Conservation (phyloP, 306 rosid genomes). For the Sindora glabra region DNA sequence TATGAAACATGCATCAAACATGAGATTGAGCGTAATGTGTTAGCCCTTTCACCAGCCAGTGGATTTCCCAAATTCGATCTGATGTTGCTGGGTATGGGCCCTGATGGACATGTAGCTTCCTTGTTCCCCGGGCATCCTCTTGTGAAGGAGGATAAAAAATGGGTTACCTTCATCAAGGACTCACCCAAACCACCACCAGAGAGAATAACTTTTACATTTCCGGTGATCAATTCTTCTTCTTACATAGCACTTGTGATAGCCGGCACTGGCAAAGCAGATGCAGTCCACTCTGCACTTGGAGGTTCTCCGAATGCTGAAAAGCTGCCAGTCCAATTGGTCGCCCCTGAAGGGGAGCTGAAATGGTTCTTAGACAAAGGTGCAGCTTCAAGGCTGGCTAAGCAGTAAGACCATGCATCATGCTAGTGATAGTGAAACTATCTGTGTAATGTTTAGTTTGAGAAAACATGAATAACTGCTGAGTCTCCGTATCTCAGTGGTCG, state of each 20-base stretch:
- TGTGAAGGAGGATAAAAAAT: conserved; percentile 39
- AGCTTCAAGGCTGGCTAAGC: conserved; percentile 53
- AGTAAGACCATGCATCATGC: too few species aligned
- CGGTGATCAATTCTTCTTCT: conserved; percentile 61
- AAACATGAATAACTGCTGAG: too few species aligned
- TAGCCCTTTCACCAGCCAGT: conserved; percentile 29
- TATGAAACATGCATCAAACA: conserved; percentile 53
- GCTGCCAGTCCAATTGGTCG: conserved; percentile 54
- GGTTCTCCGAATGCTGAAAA: conserved; percentile 10
- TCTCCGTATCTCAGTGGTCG: too few species aligned
- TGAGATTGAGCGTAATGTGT: conserved; percentile 37
- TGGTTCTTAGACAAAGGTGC: conserved; percentile 84
- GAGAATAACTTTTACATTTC: conserved; percentile 67
- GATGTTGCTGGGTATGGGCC: conserved; percentile 76
- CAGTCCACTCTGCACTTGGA: conserved; percentile 45
- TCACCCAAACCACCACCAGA: conserved; percentile 76
- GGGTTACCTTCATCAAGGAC: conserved; percentile 60
- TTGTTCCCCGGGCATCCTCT: conserved; percentile 63
- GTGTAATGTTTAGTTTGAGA: too few species aligned
- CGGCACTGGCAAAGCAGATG: conserved; percentile 61
- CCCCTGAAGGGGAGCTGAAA: conserved; percentile 56
- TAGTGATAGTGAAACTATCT: too few species aligned
- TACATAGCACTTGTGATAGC: conserved; percentile 61
- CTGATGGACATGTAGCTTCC: conserved; percentile 86
- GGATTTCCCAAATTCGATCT: conserved; percentile 79